phyloP scores from a whole-genome alignment of 768 basidiomycete genomes.

The Collybiopsis luxurians region DNA sequence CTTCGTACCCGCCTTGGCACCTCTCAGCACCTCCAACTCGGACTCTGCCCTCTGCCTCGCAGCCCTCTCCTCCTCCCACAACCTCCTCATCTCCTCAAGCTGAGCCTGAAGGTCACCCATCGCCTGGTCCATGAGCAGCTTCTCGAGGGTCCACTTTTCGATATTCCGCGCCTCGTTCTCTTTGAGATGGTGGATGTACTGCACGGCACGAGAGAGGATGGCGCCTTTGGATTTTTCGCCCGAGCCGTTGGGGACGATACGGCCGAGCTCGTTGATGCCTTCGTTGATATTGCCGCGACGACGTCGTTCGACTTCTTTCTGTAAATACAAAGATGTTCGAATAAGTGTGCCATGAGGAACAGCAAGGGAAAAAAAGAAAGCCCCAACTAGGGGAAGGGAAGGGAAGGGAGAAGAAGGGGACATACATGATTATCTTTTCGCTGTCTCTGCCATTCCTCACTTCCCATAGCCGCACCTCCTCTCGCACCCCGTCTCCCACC shows the following conservation, averaged over 20 bases:
- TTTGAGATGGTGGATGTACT: slow-evolving; percentile 89
- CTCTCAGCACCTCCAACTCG: slow-evolving; percentile 58
- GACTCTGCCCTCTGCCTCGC: slow-evolving; percentile 56
- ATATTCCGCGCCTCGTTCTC: slow-evolving; percentile 90
- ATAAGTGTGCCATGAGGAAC: too few species aligned
- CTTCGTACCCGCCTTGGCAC: slow-evolving; percentile 22
- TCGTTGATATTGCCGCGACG: slow-evolving; percentile 96
- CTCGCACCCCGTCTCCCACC: slow-evolving; percentile 38
- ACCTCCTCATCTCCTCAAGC: slow-evolving; percentile 75
- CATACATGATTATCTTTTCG: slow-evolving; percentile 81
- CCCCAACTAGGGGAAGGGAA: slow-evolving; percentile 1
- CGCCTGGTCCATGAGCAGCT: slow-evolving; percentile 87
- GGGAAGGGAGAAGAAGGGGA: slow-evolving; percentile 8
- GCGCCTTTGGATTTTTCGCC: slow-evolving; percentile 90
- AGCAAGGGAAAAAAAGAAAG: background rate
- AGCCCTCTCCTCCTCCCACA: slow-evolving; percentile 77
- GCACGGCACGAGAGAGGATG: slow-evolving; percentile 82
- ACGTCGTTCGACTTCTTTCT: slow-evolving; percentile 99
- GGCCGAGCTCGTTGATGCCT: slow-evolving; percentile 89
- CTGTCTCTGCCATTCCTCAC: slow-evolving; percentile 77
- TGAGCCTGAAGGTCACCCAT: slow-evolving; percentile 86
- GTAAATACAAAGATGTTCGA: too few species aligned
- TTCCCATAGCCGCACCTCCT: slow-evolving; percentile 62
- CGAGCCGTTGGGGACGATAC: slow-evolving; percentile 83
- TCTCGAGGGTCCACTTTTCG: slow-evolving; percentile 93